Base-by-base conservation (phyloP, 805 yeast species). In the Danielia oregonensis region DNA sequence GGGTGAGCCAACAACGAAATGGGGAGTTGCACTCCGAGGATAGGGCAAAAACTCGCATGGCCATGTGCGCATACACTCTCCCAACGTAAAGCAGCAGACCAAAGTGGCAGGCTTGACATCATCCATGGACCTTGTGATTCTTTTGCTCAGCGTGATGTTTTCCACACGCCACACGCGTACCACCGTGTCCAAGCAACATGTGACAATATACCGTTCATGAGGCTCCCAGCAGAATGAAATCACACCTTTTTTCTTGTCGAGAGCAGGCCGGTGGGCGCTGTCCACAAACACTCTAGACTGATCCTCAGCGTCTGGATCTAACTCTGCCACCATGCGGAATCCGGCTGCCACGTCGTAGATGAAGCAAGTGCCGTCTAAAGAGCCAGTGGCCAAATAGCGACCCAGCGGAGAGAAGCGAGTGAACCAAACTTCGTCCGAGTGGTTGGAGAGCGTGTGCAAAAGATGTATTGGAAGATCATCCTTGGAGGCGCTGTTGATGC, bases 341-440 rank as follows among this genome's bases (percentile, higher is more conserved):
- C 55, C 49, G 28, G 78, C 64, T 4, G 61, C 52, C 2, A 80
- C 82, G 53, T 81, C 82, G 62, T 85, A 87, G 9, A 88, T 66
- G 21, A 77, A 60, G 24, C 86, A 68, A 16, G 70, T 65, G 5
- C 77, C 70, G 52, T 86, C 94, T 11, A 77, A 71, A 6, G 93
- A 78, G 0, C 89, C 83, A 0, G 89, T 75, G n/a, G 86, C 94
- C 25, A 89, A 61, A 43, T 66, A 78, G 42, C 69, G 71, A 3
- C 96, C 96, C 59, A 75, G 72, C 29, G 87, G 84, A 5, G 93
- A 82, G 52, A 86, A 88, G 37, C 75, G 74, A 10, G 83, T 69
- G 52, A 70, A 82, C 97, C 97, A 89, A 9, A 86, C 91, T 55
- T 89, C 95, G 51, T 81, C 78, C 1, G 62, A 56, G 49, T 85